Percentiles rank a stretch among this genome's conserved stretches.
Evolutionary conservation across 495 filamentous ascomycete genomes (phyloP).

Genomic region (Achaetomiella virescens): DNA sequence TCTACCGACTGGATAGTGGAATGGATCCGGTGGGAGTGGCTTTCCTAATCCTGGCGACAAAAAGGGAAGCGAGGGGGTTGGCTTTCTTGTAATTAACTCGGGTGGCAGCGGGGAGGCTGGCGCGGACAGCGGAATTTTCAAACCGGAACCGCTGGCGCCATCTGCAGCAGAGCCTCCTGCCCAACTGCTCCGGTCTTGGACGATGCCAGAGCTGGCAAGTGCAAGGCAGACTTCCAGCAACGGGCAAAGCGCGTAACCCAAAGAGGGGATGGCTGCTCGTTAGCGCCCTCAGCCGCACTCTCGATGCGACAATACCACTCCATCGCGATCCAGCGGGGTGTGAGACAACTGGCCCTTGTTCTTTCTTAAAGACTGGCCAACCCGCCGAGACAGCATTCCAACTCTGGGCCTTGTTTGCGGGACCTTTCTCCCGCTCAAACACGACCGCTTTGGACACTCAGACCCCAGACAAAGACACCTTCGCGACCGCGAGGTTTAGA

Average conservation of each 20-base stretch:
- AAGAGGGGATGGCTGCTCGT: background rate
- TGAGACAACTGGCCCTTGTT: too few relatives aligned
- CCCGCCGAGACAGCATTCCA: too few relatives aligned
- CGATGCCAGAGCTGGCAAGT: background rate
- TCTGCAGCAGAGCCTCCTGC: constrained; percentile 2
- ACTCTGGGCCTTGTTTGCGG: too few relatives aligned
- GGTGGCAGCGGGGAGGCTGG: background rate
- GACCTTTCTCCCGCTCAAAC: too few relatives aligned
- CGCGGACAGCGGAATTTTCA: background rate
- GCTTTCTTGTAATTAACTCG: background rate
- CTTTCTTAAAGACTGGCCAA: too few relatives aligned
- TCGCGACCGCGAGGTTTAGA: too few relatives aligned
- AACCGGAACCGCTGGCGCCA: too few relatives aligned
- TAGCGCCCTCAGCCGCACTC: constrained; percentile 10
- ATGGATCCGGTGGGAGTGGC: background rate
- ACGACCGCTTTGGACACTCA: too few relatives aligned
- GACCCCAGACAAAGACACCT: too few relatives aligned
- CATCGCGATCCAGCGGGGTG: too few relatives aligned
- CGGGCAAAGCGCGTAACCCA: background rate
- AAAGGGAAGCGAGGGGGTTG: background rate
- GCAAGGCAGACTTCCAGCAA: constrained; percentile 2
- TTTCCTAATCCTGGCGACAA: background rate
- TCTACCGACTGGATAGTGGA: background rate
- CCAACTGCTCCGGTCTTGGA: background rate
- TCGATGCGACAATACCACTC: background rate